Percentiles rank a stretch among this genome's conserved stretches.
Conservation (phyloP, 352 stramenopile genomes). For the Phytophthora capsici region DNA sequence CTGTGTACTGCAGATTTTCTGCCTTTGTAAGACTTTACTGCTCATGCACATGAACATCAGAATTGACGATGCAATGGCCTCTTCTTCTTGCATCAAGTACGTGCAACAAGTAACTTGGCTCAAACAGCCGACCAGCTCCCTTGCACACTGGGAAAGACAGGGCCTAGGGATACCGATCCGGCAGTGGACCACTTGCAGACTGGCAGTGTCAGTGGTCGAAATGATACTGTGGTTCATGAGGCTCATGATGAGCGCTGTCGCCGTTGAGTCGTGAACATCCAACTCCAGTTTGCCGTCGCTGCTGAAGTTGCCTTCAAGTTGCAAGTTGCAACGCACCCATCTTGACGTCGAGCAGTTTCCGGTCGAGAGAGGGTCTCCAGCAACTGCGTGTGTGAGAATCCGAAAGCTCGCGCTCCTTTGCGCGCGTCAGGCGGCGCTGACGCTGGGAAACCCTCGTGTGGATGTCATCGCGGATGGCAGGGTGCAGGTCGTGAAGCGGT, state of each 20-base stretch:
- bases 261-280: slow-evolving; percentile 6
- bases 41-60: too few species aligned
- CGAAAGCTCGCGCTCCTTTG: slow-evolving; percentile 24
- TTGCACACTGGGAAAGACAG: slow-evolving; percentile 21
- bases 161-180: slow-evolving; percentile 21
- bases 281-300: not conserved
- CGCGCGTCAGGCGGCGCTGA: slow-evolving; percentile 1
- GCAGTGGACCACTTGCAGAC: not conserved
- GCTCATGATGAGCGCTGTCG: too few species aligned
- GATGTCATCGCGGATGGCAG: slow-evolving; percentile 7
- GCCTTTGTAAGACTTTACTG: too few species aligned
- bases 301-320: slow-evolving; percentile 25
- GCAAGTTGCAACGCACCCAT: slow-evolving; percentile 22
- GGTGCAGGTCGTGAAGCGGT: slow-evolving; percentile 1
- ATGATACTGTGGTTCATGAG: too few species aligned
- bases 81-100: too few species aligned
- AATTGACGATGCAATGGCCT: too few species aligned
- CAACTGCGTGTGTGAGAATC: slow-evolving; percentile 27
- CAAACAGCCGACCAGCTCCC: not conserved
- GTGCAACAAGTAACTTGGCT: too few species aligned
- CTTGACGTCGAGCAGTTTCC: slow-evolving; percentile 34
- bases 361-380: slow-evolving; percentile 1
- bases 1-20: too few species aligned
- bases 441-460: not conserved
- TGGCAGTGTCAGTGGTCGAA: too few species aligned